Percentiles rank a stretch among this genome's conserved stretches.
Evolutionary conservation across 345 rosid species (phyloP).

Genomic region (Arabis hirsuta): DNA sequence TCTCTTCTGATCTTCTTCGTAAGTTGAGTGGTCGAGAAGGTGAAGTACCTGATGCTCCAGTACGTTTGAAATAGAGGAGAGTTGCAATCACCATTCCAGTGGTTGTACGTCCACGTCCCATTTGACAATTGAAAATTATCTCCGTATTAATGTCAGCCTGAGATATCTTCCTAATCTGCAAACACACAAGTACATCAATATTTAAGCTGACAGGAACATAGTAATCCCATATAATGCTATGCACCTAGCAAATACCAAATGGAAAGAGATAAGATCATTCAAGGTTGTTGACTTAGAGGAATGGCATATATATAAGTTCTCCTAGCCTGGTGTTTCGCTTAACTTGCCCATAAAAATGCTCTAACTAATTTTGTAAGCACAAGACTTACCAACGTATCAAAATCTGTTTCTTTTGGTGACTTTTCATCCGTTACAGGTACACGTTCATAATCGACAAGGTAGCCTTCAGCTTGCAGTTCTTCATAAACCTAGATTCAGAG

Average conservation of each 20-base stretch:
- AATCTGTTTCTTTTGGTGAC: conserved; percentile 90
- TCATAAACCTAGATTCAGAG: conserved; percentile 66
- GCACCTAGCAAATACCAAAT: conserved; percentile 26
- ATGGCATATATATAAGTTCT: background rate
- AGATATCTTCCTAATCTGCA: conserved; percentile 88
- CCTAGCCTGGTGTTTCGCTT: background rate
- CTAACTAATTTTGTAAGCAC: conserved; percentile 12
- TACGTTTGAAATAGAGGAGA: conserved; percentile 82
- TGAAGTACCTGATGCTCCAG: conserved; percentile 82
- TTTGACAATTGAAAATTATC: conserved; percentile 94
- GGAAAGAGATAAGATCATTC: conserved; percentile 21
- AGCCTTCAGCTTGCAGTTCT: conserved; percentile 86
- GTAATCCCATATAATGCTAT: background rate
- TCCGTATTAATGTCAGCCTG: conserved; percentile 69
- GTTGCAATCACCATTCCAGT: conserved; percentile 99
- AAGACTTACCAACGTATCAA: conserved; percentile 81
- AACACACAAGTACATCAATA: conserved; percentile 14
- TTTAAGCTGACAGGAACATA: background rate
- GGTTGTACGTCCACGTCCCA: conserved; percentile 99
- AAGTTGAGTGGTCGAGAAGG: conserved; percentile 31
- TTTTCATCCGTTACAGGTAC: conserved; percentile 98
- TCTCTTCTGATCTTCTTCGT: conserved; percentile 20
- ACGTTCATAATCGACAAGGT: conserved; percentile 88
- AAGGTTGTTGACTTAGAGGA: conserved; percentile 9
- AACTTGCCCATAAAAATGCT: conserved; percentile 5